These are phyloP conservation scores for Cylindrotheca fusiformis DNA, from an alignment of 108 stramenopile species.

Conservation along the genomic window DNA sequence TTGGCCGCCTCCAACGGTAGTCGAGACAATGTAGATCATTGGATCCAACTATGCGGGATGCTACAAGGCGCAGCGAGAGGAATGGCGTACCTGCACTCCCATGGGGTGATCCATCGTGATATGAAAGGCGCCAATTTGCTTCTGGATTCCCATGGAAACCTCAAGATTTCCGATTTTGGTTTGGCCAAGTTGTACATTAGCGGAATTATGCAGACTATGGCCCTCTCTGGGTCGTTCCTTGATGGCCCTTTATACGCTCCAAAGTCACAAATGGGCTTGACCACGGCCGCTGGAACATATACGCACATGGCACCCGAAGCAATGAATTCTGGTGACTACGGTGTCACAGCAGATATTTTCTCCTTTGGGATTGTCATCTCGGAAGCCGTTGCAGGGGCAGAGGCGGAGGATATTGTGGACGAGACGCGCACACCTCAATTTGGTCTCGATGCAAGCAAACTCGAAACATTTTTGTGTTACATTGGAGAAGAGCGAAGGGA, in stretches of 20 bases:
- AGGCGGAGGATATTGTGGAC: constrained; percentile 20
- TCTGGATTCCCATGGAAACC: constrained; percentile 36
- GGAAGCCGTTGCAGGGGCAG: constrained; percentile 4
- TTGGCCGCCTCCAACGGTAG: background rate
- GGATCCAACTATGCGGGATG: constrained; percentile 16
- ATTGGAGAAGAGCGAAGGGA: background rate
- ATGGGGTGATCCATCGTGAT: constrained; percentile 15
- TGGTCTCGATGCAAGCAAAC: constrained; percentile 9
- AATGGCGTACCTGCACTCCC: constrained; percentile 17
- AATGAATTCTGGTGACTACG: constrained; percentile 4
- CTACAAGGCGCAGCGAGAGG: constrained; percentile 15
- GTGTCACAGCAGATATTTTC: constrained; percentile 14
- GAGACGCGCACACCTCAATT: constrained; percentile 4
- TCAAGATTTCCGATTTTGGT: constrained; percentile 87
- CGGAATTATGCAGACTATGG: constrained; percentile 1
- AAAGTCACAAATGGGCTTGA: background rate
- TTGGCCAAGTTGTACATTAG: constrained; percentile 4
- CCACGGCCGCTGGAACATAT: constrained; percentile 15
- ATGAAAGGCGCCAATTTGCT: constrained; percentile 14
- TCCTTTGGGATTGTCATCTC: constrained; percentile 17
- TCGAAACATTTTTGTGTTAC: constrained; percentile 1
- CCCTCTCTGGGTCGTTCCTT: background rate
- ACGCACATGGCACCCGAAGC: constrained; percentile 26
- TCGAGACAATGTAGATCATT: constrained; percentile 1
- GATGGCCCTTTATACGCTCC: constrained; percentile 1